Evolutionary conservation across 1,139 yeast genomes (phyloP), one percentile per base, ranked within the genome.

Genomic region (Protomyces macrosporus): DNA sequence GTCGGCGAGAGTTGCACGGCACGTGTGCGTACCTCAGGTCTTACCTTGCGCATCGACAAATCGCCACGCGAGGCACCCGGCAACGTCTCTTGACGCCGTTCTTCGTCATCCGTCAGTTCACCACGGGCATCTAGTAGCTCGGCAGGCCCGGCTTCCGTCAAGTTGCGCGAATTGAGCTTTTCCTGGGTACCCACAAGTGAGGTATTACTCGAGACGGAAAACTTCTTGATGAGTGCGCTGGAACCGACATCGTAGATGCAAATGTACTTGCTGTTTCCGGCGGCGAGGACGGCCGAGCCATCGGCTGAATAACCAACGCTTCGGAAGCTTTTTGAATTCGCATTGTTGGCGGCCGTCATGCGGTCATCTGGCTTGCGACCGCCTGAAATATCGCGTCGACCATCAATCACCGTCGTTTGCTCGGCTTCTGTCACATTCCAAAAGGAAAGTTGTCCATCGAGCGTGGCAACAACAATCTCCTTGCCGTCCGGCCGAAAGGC

Each of bases 41-140:
- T 82, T 0, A 83, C 80, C 63, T 84, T 82, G 71, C 98, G 82
- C 16, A 84, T 82, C 35, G 96, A 85, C n/a, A 90, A 83, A 73
- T 90, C 98, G 42, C 97, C 97, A 68, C 90, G 80, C 65, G 81
- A 82, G 0, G 97, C 88, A 1, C 99, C 98, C 0, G 99, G 99
- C 59, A 95, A 78, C 0, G 86, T 77, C 50, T 76, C 75, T 72
- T 90, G 97, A 14, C 85, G 74, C 66, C 97, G 81, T 70, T 90
- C 96, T 72, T 90, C 97, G 64, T 85, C 75, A 72, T 91, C 97
- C 32, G 95, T 87, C 58, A 85, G 81, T 68, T 91, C 97, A 10
- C 96, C 98, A 66, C 84, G 86, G 54, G 85, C 81, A 73, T 93
- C 98, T 60, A 93, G 83, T 66, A 88, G 75, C 70, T 87, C 96